Evolutionary conservation across 2,329 filamentous ascomycete genomes (phyloP), one percentile per base, ranked within the genome.

Genomic region (Emmonsia crescens): DNA sequence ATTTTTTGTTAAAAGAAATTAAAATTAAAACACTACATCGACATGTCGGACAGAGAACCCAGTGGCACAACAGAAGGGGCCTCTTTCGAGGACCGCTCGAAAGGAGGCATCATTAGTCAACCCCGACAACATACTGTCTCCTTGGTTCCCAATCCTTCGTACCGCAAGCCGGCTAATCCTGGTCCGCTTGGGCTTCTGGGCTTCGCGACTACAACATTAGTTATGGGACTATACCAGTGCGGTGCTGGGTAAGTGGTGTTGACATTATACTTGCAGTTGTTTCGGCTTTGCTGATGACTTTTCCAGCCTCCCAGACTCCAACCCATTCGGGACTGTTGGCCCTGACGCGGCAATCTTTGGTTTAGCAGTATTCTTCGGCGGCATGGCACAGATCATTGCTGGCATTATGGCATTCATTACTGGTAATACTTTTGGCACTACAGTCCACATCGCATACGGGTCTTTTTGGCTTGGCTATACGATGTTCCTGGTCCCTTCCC

Each of bases 191-290:
- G 83, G 61, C 78, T 85, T 55, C 80, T 83, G 58, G 83, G 82
- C 74, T 87, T 88, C 73, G 83, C 84, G n/a, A 70, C 85, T 65
- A 86, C 85, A 10, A 86, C 84, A 10, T 86, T 87, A 68, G 78
- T 84, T 16, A 77, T 87, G 42, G 79, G 78, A 31, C 68, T 82
- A 1, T 77, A 77, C 64, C 72, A 78, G 59, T 78, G 76, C 60
- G 77, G 77, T 60, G 76, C 73, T 63, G 76, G 76, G 83, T 84
- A 76, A 66, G 79, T 78, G 14, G 6, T 12, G 2, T 24, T 5
- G 14, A 36, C 27, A 14, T 21, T 48, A n/a, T 54, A 33, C 21
- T 36, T 33, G 14, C 38, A 36, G 10, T 48, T 33, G 16, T 14
- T 31, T 38, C 40, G n/a, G 33, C 24, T n/a, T 21, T 60, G 24